Conservation (phyloP, 192 early-diverging fungal genomes). For the Mortierella alpina region DNA sequence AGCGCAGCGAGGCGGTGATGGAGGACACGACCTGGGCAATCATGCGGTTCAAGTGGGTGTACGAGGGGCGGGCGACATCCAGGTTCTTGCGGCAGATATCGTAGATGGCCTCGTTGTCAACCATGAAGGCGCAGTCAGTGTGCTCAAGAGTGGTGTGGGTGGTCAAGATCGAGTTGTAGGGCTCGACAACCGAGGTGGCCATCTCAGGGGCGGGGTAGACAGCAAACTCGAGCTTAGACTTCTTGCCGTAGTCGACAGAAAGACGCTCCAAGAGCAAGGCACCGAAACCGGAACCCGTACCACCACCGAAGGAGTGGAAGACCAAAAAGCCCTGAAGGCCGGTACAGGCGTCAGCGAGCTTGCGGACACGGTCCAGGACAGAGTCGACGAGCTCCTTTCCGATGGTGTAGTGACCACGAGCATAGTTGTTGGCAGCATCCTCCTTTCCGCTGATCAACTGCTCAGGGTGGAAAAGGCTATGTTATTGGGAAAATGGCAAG, state of each 20-base stretch:
- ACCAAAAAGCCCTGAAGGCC: slow-evolving; percentile 99
- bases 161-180: slow-evolving; percentile 99
- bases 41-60: slow-evolving; percentile 97
- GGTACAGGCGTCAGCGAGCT: slow-evolving; percentile 97
- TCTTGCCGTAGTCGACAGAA: slow-evolving; percentile 99
- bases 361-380: slow-evolving; percentile 97
- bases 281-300: slow-evolving; percentile 99
- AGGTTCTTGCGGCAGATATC: slow-evolving; percentile 99
- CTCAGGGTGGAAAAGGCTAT: slow-evolving; percentile 73
- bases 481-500: no score
- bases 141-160: slow-evolving; percentile 99
- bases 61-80: slow-evolving; percentile 97
- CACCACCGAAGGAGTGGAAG: slow-evolving; percentile 99
- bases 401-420: slow-evolving; percentile 99
- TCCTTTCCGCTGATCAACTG: slow-evolving; percentile 99
- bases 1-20: slow-evolving; percentile 99
- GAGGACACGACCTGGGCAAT: slow-evolving; percentile 99
- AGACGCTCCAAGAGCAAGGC: slow-evolving; percentile 98
- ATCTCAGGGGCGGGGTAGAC: slow-evolving; percentile 99
- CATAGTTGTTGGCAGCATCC: slow-evolving; percentile 99
- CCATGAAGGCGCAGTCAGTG: slow-evolving; percentile 99
- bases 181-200: slow-evolving; percentile 97
- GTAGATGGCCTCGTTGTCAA: slow-evolving; percentile 99
- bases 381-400: slow-evolving; percentile 99
- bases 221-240: slow-evolving; percentile 99